phyloP scores from a whole-genome alignment of 305 asterid genomes.

The Rubia tinctorum region DNA sequence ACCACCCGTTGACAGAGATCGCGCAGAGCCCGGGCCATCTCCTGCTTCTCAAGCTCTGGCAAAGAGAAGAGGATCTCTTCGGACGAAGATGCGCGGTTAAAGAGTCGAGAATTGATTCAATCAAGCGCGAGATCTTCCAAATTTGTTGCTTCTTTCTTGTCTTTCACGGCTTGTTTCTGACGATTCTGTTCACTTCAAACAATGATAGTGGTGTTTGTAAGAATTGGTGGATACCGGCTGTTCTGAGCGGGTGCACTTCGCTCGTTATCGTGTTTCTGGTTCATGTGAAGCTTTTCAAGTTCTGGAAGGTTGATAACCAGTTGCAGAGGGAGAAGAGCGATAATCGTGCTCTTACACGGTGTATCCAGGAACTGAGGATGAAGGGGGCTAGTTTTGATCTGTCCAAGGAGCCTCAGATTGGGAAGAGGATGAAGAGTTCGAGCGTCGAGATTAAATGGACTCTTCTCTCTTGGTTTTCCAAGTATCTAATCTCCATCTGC shows the following conservation, averaged over 20 bases:
- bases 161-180: conserved; percentile 65
- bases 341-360: conserved; percentile 62
- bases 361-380: conserved; percentile 93
- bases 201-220: conserved; percentile 24
- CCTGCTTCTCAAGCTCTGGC: conserved; percentile 94
- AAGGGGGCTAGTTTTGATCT: conserved; percentile 84
- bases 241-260: conserved; percentile 42
- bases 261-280: conserved; percentile 47
- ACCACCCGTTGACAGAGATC: conserved; percentile 88
- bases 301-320: conserved; percentile 68
- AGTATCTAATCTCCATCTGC: conserved; percentile 43
- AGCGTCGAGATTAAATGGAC: conserved; percentile 97
- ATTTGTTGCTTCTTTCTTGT: conserved; percentile 71
- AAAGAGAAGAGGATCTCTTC: conserved; percentile 67
- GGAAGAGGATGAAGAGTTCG: conserved; percentile 92
- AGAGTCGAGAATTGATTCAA: conserved; percentile 59
- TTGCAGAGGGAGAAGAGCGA: conserved; percentile 65
- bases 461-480: conserved; percentile 72
- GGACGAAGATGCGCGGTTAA: conserved; percentile 53
- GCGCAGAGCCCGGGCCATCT: conserved; percentile 91
- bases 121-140: conserved; percentile 66
- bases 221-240: conserved; percentile 81
- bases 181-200: conserved; percentile 57
- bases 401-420: conserved; percentile 68
- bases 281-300: conserved; percentile 68